Conservation (phyloP, 2,329 filamentous ascomycete genomes). For the Ophiocordyceps camponoti-leonardi region DNA sequence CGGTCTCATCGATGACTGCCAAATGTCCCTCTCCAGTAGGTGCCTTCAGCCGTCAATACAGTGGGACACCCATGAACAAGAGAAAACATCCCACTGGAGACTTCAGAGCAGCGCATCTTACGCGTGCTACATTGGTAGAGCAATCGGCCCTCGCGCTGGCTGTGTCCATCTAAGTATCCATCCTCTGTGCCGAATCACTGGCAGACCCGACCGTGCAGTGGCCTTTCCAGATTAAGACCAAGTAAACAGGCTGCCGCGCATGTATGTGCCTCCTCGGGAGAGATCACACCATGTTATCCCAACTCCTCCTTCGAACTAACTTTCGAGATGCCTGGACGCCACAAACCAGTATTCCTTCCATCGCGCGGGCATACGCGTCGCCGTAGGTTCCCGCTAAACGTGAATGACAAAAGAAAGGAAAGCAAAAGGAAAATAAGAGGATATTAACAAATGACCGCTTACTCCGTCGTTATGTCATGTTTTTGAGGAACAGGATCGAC, state of each 20-base stretch:
- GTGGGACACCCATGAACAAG: neutral
- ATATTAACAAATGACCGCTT: neutral
- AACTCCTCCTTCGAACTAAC: neutral
- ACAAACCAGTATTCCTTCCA: neutral
- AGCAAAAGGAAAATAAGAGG: neutral
- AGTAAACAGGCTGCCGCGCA: neutral
- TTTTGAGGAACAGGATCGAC: neutral
- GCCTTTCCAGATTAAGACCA: neutral
- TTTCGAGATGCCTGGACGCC: conserved; percentile 2
- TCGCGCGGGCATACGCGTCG: neutral
- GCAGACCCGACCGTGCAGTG: neutral
- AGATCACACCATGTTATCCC: neutral
- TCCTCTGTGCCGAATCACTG: neutral
- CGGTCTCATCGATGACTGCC: neutral
- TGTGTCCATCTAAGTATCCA: neutral
- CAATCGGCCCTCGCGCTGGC: neutral
- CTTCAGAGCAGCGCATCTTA: neutral
- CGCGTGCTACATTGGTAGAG: neutral
- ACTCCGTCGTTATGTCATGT: neutral
- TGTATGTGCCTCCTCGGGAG: neutral
- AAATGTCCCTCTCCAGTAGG: no score
- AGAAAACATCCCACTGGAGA: neutral
- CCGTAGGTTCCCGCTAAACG: neutral
- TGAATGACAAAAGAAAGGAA: neutral
- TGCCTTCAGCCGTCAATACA: neutral